Evolutionary conservation across 2,329 filamentous ascomycete species (phyloP).

Genomic region (Pestalotiopsis sp.): DNA sequence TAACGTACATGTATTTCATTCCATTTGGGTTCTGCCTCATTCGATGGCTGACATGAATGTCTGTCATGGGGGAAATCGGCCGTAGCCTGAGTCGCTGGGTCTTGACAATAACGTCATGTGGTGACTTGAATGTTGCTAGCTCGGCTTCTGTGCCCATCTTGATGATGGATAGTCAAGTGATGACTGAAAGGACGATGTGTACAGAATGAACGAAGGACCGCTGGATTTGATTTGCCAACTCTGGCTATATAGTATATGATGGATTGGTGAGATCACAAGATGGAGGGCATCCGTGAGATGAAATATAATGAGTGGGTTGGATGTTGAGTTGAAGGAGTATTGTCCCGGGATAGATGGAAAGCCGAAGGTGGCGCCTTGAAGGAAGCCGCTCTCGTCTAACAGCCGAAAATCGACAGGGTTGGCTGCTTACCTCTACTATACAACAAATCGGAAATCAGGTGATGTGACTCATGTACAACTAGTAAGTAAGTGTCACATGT

Average conservation of each 20-base stretch:
- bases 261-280: neutral
- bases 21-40: constrained; percentile 1
- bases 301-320: neutral
- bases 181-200: neutral
- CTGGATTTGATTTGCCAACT: neutral
- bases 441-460: neutral
- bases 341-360: neutral
- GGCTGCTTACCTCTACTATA: neutral
- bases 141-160: constrained; percentile 8
- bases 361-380: neutral
- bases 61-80: constrained; percentile 1
- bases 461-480: neutral
- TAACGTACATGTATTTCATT: constrained; percentile 1
- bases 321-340: neutral
- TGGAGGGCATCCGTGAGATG: constrained; percentile 9
- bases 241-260: neutral
- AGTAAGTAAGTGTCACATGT: neutral
- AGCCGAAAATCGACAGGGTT: neutral
- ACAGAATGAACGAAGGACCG: neutral
- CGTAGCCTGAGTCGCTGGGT: constrained; percentile 1
- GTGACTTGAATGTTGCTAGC: neutral
- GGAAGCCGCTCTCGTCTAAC: neutral
- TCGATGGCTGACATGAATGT: constrained; percentile 4
- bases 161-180: neutral
- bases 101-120: constrained; percentile 2